Percentiles rank a stretch among this genome's conserved stretches.
phyloP scores from a whole-genome alignment of 805 yeast genomes.

The Saccharomyces eubayanus region DNA sequence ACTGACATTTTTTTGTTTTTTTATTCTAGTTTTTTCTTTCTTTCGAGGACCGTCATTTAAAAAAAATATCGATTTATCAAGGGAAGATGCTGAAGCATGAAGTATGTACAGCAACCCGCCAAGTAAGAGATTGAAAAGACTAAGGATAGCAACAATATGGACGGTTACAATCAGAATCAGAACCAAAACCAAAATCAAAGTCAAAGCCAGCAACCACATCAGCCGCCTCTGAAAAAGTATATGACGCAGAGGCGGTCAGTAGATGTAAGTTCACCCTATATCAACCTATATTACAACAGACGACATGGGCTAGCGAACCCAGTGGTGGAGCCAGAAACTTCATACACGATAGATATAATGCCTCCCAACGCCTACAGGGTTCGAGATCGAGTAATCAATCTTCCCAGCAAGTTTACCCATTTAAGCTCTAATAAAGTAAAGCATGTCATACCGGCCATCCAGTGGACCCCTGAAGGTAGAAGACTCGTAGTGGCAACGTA shows the following conservation, averaged over 20 bases:
- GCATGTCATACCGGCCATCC: constrained; percentile 82
- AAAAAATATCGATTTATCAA: background rate
- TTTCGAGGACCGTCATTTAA: background rate
- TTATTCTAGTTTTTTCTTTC: background rate
- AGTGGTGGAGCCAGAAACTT: constrained; percentile 25
- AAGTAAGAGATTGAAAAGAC: background rate
- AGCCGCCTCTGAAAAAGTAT: constrained; percentile 19
- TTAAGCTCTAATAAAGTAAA: constrained; percentile 83
- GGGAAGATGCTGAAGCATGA: background rate
- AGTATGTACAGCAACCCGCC: background rate
- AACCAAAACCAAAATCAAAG: constrained; percentile 3
- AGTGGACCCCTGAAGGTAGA: constrained; percentile 96
- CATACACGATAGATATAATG: constrained; percentile 24
- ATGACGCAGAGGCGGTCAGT: constrained; percentile 29
- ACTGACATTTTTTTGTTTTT: background rate
- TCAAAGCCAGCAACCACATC: constrained; percentile 4
- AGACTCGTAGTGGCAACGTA: constrained; percentile 82
- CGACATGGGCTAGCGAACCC: constrained; percentile 26
- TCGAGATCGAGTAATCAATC: constrained; percentile 40
- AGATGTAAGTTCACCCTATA: constrained; percentile 27
- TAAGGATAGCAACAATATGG: background rate
- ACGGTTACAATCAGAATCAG: background rate
- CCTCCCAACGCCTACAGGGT: constrained; percentile 25
- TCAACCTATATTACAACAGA: constrained; percentile 20
- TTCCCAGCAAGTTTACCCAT: constrained; percentile 79